A percentile compares a stretch with the other conserved stretches of the same genome.
Conservation (phyloP, 2,329 filamentous ascomycete genomes). For the Exophiala alcalophila region DNA sequence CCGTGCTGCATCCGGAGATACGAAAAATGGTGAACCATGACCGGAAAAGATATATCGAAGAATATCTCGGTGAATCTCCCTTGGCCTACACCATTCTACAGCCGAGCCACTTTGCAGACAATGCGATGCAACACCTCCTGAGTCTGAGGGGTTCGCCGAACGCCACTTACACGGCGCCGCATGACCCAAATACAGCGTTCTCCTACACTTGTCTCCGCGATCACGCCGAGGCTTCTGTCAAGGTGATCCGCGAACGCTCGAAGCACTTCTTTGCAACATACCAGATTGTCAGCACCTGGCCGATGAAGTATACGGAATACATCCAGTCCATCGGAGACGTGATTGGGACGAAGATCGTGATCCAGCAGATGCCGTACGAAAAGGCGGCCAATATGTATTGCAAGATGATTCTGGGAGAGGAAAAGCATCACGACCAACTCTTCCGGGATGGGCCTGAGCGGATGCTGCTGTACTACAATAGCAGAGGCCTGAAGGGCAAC, state of each 20-base stretch:
- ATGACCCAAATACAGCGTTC: not conserved
- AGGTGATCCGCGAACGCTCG: slow-evolving; percentile 4
- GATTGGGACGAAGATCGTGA: slow-evolving; percentile 1
- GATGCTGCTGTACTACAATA: slow-evolving; percentile 31
- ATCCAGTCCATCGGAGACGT: slow-evolving; percentile 2
- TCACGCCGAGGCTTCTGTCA: slow-evolving; percentile 4
- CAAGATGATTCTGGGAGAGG: too few relatives aligned
- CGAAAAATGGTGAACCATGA: slow-evolving; percentile 1
- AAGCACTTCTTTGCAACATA: slow-evolving; percentile 5
- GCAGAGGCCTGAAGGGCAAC: slow-evolving; percentile 28
- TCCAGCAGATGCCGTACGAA: too few relatives aligned
- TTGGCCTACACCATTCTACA: slow-evolving; percentile 1
- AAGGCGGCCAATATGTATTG: not conserved
- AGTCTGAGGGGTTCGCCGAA: not conserved
- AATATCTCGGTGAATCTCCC: not conserved
- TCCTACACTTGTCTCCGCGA: slow-evolving; percentile 1
- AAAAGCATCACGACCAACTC: not conserved
- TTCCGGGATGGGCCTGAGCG: slow-evolving; percentile 25
- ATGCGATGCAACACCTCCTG: not conserved
- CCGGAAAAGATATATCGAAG: slow-evolving; percentile 1
- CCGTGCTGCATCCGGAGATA: slow-evolving; percentile 44
- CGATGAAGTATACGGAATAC: slow-evolving; percentile 6
- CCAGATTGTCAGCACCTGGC: slow-evolving; percentile 1
- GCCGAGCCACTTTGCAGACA: slow-evolving; percentile 6
- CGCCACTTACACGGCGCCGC: not conserved